Conservation (phyloP, 345 rosid genomes). For the Camelina neglecta region DNA sequence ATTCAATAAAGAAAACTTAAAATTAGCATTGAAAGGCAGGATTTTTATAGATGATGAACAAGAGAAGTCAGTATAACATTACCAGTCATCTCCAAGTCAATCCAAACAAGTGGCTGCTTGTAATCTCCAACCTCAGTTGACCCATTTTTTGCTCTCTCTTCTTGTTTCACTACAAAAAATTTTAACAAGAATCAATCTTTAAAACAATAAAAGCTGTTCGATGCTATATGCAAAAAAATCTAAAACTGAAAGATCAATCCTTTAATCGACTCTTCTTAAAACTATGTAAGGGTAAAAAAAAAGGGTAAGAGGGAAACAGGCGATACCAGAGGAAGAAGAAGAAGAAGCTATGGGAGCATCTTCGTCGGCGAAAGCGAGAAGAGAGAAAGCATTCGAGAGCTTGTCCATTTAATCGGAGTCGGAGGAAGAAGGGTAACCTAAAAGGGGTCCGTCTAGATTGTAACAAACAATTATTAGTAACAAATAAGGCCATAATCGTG, state of each 20-base stretch:
- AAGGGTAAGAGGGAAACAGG: background rate
- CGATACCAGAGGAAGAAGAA: constrained; percentile 37
- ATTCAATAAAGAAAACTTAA: background rate
- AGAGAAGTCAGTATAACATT: background rate
- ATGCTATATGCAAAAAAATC: background rate
- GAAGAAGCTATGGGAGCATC: constrained; percentile 35
- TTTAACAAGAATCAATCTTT: background rate
- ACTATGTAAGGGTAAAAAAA: background rate
- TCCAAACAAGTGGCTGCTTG: constrained; percentile 91
- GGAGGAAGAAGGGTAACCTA: background rate
- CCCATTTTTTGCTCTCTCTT: constrained; percentile 29
- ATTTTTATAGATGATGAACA: background rate
- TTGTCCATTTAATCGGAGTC: constrained; percentile 38
- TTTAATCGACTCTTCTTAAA: constrained; percentile 1
- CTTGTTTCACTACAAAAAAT: constrained; percentile 9
- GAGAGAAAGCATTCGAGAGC: constrained; percentile 47
- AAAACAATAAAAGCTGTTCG: background rate
- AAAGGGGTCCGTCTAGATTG: too few relatives aligned
- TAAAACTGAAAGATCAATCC: background rate
- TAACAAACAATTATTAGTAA: too few relatives aligned
- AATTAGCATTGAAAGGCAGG: constrained; percentile 1
- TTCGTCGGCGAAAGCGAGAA: constrained; percentile 47
- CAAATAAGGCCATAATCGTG: too few relatives aligned
- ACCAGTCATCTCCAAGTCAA: constrained; percentile 98
- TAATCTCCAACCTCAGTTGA: constrained; percentile 37